Percentiles rank a stretch among this genome's conserved stretches.
phyloP scores from a whole-genome alignment of 2,329 filamentous ascomycete species.

The Monosporascus sp. region DNA sequence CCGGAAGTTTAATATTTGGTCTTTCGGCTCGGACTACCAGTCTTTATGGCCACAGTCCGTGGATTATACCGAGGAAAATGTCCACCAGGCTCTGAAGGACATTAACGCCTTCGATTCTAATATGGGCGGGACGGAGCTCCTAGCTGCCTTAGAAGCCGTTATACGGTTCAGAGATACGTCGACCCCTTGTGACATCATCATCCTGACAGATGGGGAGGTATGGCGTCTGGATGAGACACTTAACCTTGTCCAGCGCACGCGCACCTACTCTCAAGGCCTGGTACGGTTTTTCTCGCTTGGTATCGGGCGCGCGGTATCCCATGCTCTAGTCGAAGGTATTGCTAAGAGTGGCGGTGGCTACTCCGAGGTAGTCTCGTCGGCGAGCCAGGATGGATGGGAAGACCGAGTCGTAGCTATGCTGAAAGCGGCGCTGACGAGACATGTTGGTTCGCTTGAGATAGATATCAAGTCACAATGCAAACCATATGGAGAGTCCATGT shows the following conservation, averaged over 20 bases:
- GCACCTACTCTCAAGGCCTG: slow-evolving; percentile 32
- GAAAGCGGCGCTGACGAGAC: slow-evolving; percentile 9
- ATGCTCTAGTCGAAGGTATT: slow-evolving; percentile 53
- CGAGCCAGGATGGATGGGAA: slow-evolving; percentile 8
- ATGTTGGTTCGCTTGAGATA: slow-evolving; percentile 2
- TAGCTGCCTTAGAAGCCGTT: slow-evolving; percentile 39
- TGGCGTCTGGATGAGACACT: slow-evolving; percentile 45
- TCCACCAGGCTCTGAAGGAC: too few relatives aligned
- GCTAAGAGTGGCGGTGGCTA: slow-evolving; percentile 54
- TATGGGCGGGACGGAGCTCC: slow-evolving; percentile 51
- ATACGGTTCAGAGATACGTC: slow-evolving; percentile 37
- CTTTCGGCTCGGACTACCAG: slow-evolving; percentile 38
- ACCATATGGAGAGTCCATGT: not conserved
- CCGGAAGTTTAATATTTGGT: slow-evolving; percentile 42
- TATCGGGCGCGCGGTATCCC: slow-evolving; percentile 49
- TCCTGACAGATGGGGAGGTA: slow-evolving; percentile 53
- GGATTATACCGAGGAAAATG: not conserved
- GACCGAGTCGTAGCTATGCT: slow-evolving; percentile 10
- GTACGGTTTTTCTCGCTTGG: slow-evolving; percentile 54
- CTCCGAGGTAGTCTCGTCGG: slow-evolving; percentile 25
- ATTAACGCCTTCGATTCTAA: slow-evolving; percentile 31
- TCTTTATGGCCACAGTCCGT: slow-evolving; percentile 12
- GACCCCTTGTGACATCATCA: slow-evolving; percentile 42
- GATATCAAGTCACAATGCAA: not conserved
- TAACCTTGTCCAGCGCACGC: slow-evolving; percentile 38